Evolutionary conservation across 2,329 filamentous ascomycete genomes (phyloP).

Genomic region (Trichoderma sp.): DNA sequence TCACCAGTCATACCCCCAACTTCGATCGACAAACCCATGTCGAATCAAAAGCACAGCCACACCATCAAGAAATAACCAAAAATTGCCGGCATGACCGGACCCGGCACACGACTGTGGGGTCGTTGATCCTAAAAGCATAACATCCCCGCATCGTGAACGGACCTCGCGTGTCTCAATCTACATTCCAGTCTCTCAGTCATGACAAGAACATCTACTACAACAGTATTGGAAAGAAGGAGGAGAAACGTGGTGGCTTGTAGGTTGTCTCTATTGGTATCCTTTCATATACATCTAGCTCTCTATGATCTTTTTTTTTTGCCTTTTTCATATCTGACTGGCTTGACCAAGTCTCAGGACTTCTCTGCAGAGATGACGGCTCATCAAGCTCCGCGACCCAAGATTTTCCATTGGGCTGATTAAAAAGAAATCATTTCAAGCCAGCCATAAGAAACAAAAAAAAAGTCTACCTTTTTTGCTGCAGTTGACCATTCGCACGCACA

Average conservation of each 20-base stretch:
- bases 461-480: neutral
- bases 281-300: slow-evolving; percentile 14
- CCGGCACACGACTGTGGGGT: neutral
- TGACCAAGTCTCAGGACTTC: neutral
- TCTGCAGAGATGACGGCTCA: neutral
- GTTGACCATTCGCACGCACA: neutral
- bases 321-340: neutral
- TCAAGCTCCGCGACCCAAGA: neutral
- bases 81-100: neutral
- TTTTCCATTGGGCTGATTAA: neutral
- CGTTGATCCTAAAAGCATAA: neutral
- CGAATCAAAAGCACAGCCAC: neutral
- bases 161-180: neutral
- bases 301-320: neutral
- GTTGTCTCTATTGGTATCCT: slow-evolving; percentile 12
- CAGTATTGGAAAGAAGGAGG: neutral
- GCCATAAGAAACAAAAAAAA: neutral
- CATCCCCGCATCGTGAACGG: neutral
- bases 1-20: neutral
- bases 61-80: neutral
- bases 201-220: neutral
- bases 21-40: neutral
- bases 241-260: neutral
- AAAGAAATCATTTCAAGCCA: neutral
- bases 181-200: neutral